Evolutionary conservation across 179 eudicot genomes (phyloP).

Genomic region (Silene noctiflora): DNA sequence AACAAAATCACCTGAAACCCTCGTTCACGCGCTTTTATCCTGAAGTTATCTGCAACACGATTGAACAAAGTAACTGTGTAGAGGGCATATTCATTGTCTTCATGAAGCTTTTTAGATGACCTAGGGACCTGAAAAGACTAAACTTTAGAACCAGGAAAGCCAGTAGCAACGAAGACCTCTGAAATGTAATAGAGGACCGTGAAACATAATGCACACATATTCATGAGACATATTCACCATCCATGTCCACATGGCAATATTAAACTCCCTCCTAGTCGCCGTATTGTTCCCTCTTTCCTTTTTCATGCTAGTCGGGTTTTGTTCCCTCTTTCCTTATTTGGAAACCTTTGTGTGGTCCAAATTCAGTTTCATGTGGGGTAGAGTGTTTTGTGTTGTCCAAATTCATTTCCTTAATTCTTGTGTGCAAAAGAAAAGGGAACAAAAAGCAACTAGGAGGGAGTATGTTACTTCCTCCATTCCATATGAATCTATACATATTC

Average conservation of each 20-base stretch:
- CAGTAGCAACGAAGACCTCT: neutral
- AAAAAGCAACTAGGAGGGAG: too few relatives aligned
- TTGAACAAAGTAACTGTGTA: constrained; percentile 76
- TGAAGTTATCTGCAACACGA: constrained; percentile 92
- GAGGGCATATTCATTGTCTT: constrained; percentile 98
- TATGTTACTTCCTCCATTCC: neutral
- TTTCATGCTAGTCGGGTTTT: too few relatives aligned
- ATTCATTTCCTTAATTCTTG: too few relatives aligned
- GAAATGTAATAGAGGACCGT: neutral
- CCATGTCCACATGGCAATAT: neutral
- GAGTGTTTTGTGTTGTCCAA: too few relatives aligned
- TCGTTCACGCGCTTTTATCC: constrained; percentile 87
- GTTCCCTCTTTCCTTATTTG: too few relatives aligned
- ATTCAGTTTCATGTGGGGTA: too few relatives aligned
- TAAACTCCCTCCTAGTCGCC: too few relatives aligned
- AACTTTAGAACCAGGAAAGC: constrained; percentile 19
- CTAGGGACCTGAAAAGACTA: constrained; percentile 76
- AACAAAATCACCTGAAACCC: constrained; percentile 60
- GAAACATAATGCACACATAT: constrained; percentile 11
- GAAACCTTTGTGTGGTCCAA: too few relatives aligned
- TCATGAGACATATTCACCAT: neutral
- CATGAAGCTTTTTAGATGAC: constrained; percentile 85
- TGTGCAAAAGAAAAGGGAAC: too few relatives aligned
- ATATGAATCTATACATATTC: too few relatives aligned
- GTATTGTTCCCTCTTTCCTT: too few relatives aligned